phyloP scores from a whole-genome alignment of 495 filamentous ascomycete genomes.

The Podospora fimiseda region DNA sequence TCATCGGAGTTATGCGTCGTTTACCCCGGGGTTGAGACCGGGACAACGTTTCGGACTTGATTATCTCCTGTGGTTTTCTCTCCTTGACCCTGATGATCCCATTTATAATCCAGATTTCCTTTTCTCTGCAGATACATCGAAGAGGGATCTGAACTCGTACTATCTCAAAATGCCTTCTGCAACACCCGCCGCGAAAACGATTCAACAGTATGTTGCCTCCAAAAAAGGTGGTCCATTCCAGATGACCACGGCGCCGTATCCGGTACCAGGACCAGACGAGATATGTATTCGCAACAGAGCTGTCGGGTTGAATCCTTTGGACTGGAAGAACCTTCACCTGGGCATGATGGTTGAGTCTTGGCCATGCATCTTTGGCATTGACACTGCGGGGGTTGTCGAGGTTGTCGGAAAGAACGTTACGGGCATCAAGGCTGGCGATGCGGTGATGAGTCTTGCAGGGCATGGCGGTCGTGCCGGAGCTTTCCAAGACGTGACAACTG shows the following conservation, averaged over 20 bases:
- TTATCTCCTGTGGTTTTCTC: too few relatives aligned
- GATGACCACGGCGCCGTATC: not conserved
- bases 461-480: constrained; percentile 23
- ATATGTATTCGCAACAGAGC: constrained; percentile 35
- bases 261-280: constrained; percentile 27
- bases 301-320: constrained; percentile 42
- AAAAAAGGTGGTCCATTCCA: constrained; percentile 2
- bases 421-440: constrained; percentile 31
- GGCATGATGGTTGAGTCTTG: constrained; percentile 31
- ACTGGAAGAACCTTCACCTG: constrained; percentile 38
- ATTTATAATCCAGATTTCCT: too few relatives aligned
- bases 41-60: too few relatives aligned
- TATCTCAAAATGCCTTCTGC: not conserved
- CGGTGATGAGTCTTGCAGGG: constrained; percentile 27
- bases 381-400: constrained; percentile 43
- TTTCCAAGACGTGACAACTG: constrained; percentile 35
- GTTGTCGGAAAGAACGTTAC: constrained; percentile 21
- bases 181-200: not conserved
- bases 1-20: too few relatives aligned
- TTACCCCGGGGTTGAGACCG: too few relatives aligned
- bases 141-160: too few relatives aligned
- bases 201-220: constrained; percentile 1
- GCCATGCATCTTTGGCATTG: constrained; percentile 47
- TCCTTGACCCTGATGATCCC: too few relatives aligned
- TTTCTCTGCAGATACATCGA: too few relatives aligned